Evolutionary conservation across 345 rosid species (phyloP).

Genomic region (Aquilaria yunnanensis): DNA sequence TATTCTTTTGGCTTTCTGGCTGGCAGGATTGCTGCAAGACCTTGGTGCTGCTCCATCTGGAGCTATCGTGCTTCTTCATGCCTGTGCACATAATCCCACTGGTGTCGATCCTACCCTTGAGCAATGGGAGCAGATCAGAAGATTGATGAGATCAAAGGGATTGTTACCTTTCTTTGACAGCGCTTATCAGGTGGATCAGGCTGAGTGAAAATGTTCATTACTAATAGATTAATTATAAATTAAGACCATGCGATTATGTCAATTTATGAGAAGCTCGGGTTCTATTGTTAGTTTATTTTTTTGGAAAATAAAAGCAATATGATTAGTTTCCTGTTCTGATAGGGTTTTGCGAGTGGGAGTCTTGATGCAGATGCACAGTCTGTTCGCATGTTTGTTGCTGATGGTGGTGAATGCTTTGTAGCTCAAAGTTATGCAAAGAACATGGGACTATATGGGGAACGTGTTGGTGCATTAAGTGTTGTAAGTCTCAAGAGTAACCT

Average conservation of each 20-base stretch:
- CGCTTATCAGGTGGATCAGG: conserved; percentile 70
- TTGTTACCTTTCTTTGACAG: conserved; percentile 93
- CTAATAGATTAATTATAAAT: background rate
- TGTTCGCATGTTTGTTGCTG: conserved; percentile 76
- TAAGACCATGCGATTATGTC: background rate
- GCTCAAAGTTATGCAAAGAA: conserved; percentile 95
- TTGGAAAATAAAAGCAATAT: background rate
- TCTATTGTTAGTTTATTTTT: background rate
- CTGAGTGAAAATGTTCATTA: conserved; percentile 4
- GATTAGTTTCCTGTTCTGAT: background rate
- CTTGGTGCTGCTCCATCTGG: conserved; percentile 86
- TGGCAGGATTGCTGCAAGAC: conserved; percentile 73
- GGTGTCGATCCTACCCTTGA: conserved; percentile 90
- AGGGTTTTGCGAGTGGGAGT: conserved; percentile 96
- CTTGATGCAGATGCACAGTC: conserved; percentile 75
- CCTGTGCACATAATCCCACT: conserved; percentile 98
- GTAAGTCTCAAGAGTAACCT: conserved; percentile 36
- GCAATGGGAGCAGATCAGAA: conserved; percentile 88
- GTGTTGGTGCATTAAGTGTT: conserved; percentile 96
- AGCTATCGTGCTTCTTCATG: conserved; percentile 87
- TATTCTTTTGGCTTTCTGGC: conserved; percentile 10
- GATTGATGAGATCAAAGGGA: conserved; percentile 64
- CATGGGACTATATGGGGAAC: conserved; percentile 93
- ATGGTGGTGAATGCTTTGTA: conserved; percentile 78
- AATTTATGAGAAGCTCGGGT: background rate